Conservation (phyloP, 2,329 filamentous ascomycete genomes). For the Thermothelomyces thermophilus region DNA sequence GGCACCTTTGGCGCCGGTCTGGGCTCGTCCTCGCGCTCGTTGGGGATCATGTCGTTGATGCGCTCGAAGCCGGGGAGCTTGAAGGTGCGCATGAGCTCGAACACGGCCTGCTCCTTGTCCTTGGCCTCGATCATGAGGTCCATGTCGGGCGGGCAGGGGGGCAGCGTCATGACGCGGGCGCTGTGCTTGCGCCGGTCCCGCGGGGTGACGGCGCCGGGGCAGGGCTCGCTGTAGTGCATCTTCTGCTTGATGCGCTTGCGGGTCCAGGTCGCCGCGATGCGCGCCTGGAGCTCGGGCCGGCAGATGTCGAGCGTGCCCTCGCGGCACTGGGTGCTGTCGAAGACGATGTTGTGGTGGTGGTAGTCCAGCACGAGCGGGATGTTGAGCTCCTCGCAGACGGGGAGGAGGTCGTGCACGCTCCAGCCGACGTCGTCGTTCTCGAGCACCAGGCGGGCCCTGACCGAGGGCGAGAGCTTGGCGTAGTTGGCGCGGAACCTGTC, state of each 20-base stretch:
- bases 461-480: constrained; percentile 52
- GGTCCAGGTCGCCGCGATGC: constrained; percentile 78
- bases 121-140: constrained; percentile 99
- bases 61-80: constrained; percentile 72
- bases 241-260: constrained; percentile 83
- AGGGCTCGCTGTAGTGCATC: constrained; percentile 92
- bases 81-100: constrained; percentile 85
- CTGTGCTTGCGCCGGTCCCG: constrained; percentile 80
- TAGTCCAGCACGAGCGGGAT: constrained; percentile 90
- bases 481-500: constrained; percentile 75
- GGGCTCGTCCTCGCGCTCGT: constrained; percentile 71
- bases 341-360: constrained; percentile 93
- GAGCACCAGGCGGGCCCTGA: constrained; percentile 77
- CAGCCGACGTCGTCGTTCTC: constrained; percentile 94
- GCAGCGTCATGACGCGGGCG: constrained; percentile 68
- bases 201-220: constrained; percentile 66
- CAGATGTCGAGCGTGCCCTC: constrained; percentile 83
- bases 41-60: constrained; percentile 71
- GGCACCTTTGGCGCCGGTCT: constrained; percentile 40
- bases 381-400: constrained; percentile 86
- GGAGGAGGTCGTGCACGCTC: constrained; percentile 85
- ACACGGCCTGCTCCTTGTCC: constrained; percentile 94
- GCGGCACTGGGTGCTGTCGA: constrained; percentile 63
- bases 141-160: constrained; percentile 76
- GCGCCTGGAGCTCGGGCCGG: constrained; percentile 53